Percentiles rank a stretch among this genome's conserved stretches.
phyloP scores from a whole-genome alignment of 177 flowering plant genomes.

The Tripterygium wilfordii region DNA sequence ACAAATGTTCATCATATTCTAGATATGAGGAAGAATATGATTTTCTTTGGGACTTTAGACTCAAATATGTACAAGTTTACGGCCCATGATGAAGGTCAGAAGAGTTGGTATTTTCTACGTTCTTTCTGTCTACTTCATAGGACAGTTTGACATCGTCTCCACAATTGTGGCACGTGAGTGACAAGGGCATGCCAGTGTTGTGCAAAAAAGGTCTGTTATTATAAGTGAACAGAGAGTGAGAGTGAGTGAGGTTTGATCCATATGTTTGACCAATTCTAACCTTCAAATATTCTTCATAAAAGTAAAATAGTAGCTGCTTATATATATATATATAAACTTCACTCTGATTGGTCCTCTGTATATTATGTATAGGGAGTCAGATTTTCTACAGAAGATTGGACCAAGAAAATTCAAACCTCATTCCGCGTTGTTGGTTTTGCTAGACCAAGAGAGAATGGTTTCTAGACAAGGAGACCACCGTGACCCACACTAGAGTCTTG shows the following conservation, averaged over 20 bases:
- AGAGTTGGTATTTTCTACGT: too few species aligned
- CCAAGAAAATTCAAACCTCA: slow-evolving; percentile 16
- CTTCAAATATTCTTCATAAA: too few species aligned
- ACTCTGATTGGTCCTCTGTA: neutral
- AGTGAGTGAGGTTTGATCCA: slow-evolving; percentile 12
- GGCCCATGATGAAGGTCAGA: too few species aligned
- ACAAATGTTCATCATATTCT: neutral
- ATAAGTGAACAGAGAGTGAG: neutral
- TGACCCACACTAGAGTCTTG: too few species aligned
- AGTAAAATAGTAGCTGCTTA: too few species aligned
- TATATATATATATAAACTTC: too few species aligned
- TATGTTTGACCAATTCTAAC: slow-evolving; percentile 56
- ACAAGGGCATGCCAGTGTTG: neutral
- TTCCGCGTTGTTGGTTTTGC: slow-evolving; percentile 17
- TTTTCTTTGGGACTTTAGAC: neutral
- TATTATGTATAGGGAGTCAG: neutral
- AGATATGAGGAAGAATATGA: too few species aligned
- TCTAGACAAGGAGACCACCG: too few species aligned
- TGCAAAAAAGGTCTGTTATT: too few species aligned
- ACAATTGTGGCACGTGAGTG: neutral
- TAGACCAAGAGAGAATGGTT: too few species aligned
- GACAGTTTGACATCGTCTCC: neutral
- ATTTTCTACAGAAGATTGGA: neutral
- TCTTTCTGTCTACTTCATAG: neutral
- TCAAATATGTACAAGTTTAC: too few species aligned